These are phyloP conservation scores for Rhodotorula sp. DNA, from an alignment of 1,284 basidiomycete genomes.

Conservation along the genomic window DNA sequence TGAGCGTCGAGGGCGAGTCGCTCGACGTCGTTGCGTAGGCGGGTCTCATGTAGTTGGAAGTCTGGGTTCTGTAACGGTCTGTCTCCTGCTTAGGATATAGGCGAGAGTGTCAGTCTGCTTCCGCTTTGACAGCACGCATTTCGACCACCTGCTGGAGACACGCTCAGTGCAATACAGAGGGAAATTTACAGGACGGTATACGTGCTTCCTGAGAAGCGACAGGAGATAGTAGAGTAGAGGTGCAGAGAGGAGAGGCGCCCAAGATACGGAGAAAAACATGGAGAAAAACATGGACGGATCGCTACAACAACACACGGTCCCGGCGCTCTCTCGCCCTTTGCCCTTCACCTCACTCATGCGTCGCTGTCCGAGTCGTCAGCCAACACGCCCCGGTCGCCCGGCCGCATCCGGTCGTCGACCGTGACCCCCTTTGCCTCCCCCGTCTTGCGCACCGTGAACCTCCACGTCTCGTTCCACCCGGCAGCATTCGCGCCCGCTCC, in stretches of 20 bases:
- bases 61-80: too few relatives aligned
- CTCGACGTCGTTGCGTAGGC: conserved; percentile 7
- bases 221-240: too few relatives aligned
- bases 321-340: neutral
- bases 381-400: neutral
- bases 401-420: conserved; percentile 11
- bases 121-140: too few relatives aligned
- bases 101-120: too few relatives aligned
- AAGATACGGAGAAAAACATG: neutral
- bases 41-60: neutral
- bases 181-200: too few relatives aligned
- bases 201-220: too few relatives aligned
- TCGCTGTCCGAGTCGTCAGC: conserved; percentile 3
- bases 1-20: conserved; percentile 10
- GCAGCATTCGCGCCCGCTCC: neutral
- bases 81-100: too few relatives aligned
- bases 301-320: neutral
- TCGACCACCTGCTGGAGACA: too few relatives aligned
- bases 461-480: conserved; percentile 39
- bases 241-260: too few relatives aligned
- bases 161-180: too few relatives aligned
- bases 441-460: conserved; percentile 35
- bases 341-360: neutral
- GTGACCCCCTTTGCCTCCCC: conserved; percentile 35
- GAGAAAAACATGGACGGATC: neutral